Evolutionary conservation across 139 green algal species (phyloP), one percentile per base, ranked within the genome.

Genomic region (Diplosphaera chodatii): DNA sequence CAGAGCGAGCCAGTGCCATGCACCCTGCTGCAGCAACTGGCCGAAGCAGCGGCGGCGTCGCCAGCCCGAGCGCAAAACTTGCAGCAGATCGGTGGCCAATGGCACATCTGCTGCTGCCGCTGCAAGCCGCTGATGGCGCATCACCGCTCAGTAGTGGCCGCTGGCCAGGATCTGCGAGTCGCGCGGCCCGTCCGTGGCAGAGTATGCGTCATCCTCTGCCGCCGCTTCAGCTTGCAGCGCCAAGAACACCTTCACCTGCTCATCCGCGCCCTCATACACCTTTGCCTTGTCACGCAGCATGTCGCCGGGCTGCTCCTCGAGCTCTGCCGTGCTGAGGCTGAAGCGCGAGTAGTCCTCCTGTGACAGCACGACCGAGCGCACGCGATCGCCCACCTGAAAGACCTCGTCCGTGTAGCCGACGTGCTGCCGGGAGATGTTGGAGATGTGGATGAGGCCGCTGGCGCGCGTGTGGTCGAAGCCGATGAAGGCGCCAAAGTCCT

Each of bases 361-460:
- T 66, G 91, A 80, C 30, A 90, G 72, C 21, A 92, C 69, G 1
- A 92, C 18, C 2, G 75, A 77, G 16, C 68, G 71, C 16, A 92
- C 73, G 2, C 71, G 59, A 31, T 92, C 87, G 5, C 86, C 86
- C 6, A 76, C 25, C 27, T 74, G 1, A 25, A 92, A 86, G 2
- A 88, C 33, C 28, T 80, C 72, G 75, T 63, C 64, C 0, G 69
- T 27, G 20, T 33, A 59, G 0, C 77, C 73, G 1, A 89, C 70
- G 56, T 81, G 78, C 2, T 63, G 55, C 20, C 70, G 66, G 1
- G 76, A 85, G 40, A 90, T 78, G 64, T 86, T 88, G 30, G 78
- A 85, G 71, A 90, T 80, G 70, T 90, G 85, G n/a, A 90, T 71
- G 56, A 90, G 77, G 28, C 68, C 85, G 37, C 68, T 81, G 63